phyloP scores from a whole-genome alignment of 495 filamentous ascomycete genomes.

The Hyaloscypha bicolor region DNA sequence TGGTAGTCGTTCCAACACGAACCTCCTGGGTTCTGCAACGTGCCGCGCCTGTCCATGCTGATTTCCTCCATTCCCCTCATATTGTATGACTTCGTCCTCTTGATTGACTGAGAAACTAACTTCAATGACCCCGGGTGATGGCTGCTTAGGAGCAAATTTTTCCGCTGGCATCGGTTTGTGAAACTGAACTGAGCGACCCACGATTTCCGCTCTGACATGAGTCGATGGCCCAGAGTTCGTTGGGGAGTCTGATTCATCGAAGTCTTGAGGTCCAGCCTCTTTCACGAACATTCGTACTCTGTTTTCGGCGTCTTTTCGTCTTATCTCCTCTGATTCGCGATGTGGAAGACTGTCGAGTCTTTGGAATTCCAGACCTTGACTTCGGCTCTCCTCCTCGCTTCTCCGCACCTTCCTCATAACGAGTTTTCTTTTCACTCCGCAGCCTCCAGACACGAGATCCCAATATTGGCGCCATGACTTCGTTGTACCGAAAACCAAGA shows the following conservation, averaged over 20 bases:
- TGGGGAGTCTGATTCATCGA: not conserved
- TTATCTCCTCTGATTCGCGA: constrained; percentile 4
- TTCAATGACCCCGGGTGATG: not conserved
- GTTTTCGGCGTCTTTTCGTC: constrained; percentile 18
- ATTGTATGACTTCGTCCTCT: constrained; percentile 8
- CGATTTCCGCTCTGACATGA: not conserved
- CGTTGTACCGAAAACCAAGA: constrained; percentile 30
- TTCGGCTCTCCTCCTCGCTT: not conserved
- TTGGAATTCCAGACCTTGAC: constrained; percentile 23
- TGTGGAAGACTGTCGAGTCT: constrained; percentile 23
- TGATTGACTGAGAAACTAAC: not conserved
- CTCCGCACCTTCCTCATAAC: constrained; percentile 2
- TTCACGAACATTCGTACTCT: constrained; percentile 18
- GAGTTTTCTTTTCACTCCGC: constrained; percentile 17
- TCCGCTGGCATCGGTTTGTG: not conserved
- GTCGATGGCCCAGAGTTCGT: not conserved
- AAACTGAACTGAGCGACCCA: not conserved
- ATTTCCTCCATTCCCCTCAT: not conserved
- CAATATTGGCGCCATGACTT: constrained; percentile 30
- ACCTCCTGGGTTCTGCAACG: constrained; percentile 15
- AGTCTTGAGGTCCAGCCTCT: not conserved
- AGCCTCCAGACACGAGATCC: constrained; percentile 21
- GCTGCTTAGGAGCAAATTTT: not conserved
- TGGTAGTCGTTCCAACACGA: constrained; percentile 2
- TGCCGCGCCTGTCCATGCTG: not conserved